phyloP scores from a whole-genome alignment of 345 rosid species.

The Hypericum androsaemum region DNA sequence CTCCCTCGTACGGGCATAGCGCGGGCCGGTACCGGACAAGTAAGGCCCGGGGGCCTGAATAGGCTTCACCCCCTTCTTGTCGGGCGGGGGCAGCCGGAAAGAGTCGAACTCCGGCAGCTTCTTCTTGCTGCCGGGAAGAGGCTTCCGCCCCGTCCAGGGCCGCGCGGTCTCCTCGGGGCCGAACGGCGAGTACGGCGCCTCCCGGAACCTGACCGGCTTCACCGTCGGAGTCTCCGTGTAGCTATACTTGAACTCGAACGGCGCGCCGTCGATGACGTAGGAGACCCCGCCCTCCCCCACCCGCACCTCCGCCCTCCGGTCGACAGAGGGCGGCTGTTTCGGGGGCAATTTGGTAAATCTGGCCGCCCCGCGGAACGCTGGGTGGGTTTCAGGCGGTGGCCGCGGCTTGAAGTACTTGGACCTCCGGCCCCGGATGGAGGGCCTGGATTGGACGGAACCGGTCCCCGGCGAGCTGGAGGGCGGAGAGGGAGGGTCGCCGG shows the following conservation, averaged over 20 bases:
- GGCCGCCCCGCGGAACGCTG: slow-evolving; percentile 29
- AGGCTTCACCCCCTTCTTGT: slow-evolving; percentile 82
- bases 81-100: slow-evolving; percentile 57
- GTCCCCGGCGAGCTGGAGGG: slow-evolving; percentile 56
- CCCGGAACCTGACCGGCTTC: slow-evolving; percentile 67
- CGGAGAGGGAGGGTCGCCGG: slow-evolving; percentile 19
- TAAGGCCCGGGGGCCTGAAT: slow-evolving; percentile 86
- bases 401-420: slow-evolving; percentile 68
- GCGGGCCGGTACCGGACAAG: slow-evolving; percentile 65
- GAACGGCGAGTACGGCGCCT: slow-evolving; percentile 71
- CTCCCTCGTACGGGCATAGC: slow-evolving; percentile 60
- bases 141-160: slow-evolving; percentile 97
- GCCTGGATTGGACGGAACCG: slow-evolving; percentile 61
- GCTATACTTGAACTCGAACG: slow-evolving; percentile 91
- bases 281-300: slow-evolving; percentile 61
- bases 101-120: slow-evolving; percentile 81
- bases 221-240: slow-evolving; percentile 85
- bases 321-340: slow-evolving; percentile 12
- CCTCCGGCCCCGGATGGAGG: slow-evolving; percentile 70
- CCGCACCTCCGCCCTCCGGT: slow-evolving; percentile 32
- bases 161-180: slow-evolving; percentile 73
- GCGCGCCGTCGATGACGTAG: slow-evolving; percentile 74
- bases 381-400: slow-evolving; percentile 21
- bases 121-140: slow-evolving; percentile 66
- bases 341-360: slow-evolving; percentile 18